Evolutionary conservation across 1,284 basidiomycete genomes (phyloP), one percentile per base, ranked within the genome.

Genomic region (Pascua sp.): DNA sequence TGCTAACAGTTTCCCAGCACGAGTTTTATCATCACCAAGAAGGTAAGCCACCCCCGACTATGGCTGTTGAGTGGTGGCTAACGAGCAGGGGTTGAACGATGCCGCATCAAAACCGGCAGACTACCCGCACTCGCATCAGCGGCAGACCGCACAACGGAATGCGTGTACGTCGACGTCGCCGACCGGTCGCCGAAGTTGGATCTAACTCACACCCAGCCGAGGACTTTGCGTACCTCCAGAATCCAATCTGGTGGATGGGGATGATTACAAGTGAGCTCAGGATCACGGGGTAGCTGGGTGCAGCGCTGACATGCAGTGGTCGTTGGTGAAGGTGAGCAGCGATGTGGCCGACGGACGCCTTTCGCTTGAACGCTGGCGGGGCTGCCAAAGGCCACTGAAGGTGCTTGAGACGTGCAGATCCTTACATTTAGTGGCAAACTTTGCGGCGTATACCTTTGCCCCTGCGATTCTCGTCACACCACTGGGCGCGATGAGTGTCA

Each of bases 181-280:
- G 24, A 11, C 11, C n/a, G n/a, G 4, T 4, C 49, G 45, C 5
- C 11, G 24, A 8, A 18, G 45, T 36, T 10, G 45, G 15, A 16
- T 17, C 18, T 18, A 38, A 45, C 51, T 51, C 18, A 48, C 39
- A 5, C 7, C 12, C 87, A 56, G 89, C 89, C 1, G 91, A 92
- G 54, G 87, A 88, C 71, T 81, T 88, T 64, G 78, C 88, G 16
- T 98, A 98, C 77, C 81, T 99, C 51, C 85, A 83, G 66, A 98
- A 92, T 80, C 90, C 92, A 38, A 88, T 96, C 68, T 98, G 96
- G 95, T 98, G 95, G 96, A 89, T 89, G 5, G 95, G 95, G 47
- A 96, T 98, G 82, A 81, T 86, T 39, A 95, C 90, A 15, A 84
- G 93, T 96, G 76, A 79, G 91, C 86, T 50, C 51, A n/a, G n/a